Evolutionary conservation across 208 protist genomes (phyloP).

Genomic region (Wallacemonas rigidus): DNA sequence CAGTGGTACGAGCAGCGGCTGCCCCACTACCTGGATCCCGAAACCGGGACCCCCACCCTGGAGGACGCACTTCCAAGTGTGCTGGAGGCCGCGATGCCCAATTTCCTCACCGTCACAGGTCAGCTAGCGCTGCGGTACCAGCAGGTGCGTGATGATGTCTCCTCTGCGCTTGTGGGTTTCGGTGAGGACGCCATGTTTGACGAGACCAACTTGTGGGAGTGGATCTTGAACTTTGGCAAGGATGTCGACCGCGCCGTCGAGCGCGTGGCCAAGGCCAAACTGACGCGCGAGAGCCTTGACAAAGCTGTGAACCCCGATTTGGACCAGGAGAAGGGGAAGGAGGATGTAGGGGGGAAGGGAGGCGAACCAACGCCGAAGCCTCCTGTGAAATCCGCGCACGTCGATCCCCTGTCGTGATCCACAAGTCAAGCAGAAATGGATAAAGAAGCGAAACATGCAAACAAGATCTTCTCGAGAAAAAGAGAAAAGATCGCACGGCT

Average conservation of each 20-base stretch:
- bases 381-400: not conserved
- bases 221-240: constrained; percentile 56
- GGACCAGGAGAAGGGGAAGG: not conserved
- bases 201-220: constrained; percentile 64
- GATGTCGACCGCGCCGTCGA: constrained; percentile 49
- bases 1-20: constrained; percentile 45
- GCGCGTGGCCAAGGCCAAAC: constrained; percentile 27
- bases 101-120: constrained; percentile 37
- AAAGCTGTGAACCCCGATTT: not conserved
- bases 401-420: not conserved
- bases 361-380: constrained; percentile 1
- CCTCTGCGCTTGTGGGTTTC: constrained; percentile 68
- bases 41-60: constrained; percentile 10
- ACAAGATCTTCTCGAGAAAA: no score
- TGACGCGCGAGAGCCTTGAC: constrained; percentile 13
- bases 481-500: no score
- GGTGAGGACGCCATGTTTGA: constrained; percentile 68
- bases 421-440: no score
- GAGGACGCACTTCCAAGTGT: constrained; percentile 47
- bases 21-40: constrained; percentile 20
- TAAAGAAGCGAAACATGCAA: no score
- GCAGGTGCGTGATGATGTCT: constrained; percentile 65
- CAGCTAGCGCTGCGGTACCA: constrained; percentile 66
- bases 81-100: constrained; percentile 31
- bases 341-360: not conserved